These are phyloP conservation scores for Trifolium repens DNA, from an alignment of 306 rosid species.

Conservation along the genomic window DNA sequence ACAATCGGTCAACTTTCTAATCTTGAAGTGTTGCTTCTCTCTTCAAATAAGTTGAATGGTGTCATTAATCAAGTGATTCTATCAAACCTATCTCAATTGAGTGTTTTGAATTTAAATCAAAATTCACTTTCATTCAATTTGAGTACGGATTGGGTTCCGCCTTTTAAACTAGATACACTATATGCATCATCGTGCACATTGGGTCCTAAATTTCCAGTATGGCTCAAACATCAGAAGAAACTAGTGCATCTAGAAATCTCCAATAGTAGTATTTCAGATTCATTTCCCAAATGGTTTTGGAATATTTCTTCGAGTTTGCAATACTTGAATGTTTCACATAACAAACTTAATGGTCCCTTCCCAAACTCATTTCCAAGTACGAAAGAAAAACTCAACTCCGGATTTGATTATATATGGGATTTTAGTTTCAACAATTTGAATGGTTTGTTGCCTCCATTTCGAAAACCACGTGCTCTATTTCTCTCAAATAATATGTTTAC, in stretches of 20 bases:
- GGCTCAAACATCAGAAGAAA: not conserved
- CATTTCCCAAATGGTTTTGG: not conserved
- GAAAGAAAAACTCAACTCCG: no score
- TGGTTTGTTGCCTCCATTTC: no score
- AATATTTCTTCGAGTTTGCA: not conserved
- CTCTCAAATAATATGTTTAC: no score
- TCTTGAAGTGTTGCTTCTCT: accelerated
- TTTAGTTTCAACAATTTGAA: no score
- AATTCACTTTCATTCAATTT: not conserved
- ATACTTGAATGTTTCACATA: no score
- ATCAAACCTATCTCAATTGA: not conserved
- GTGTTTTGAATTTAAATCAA: not conserved
- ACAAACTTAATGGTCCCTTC: no score
- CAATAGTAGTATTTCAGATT: not conserved
- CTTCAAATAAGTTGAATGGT: slow-evolving; percentile 29
- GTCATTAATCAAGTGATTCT: no score
- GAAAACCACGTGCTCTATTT: no score
- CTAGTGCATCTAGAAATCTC: slow-evolving; percentile 5
- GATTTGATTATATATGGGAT: no score
- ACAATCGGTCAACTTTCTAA: slow-evolving; percentile 34
- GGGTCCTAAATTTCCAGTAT: slow-evolving; percentile 44
- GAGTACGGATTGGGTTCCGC: slow-evolving; percentile 36
- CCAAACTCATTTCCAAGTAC: no score
- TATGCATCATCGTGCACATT: slow-evolving; percentile 17
- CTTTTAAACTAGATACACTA: not conserved